Conservation (phyloP, 352 stramenopile genomes). For the Phytophthora fragariaefolia region DNA sequence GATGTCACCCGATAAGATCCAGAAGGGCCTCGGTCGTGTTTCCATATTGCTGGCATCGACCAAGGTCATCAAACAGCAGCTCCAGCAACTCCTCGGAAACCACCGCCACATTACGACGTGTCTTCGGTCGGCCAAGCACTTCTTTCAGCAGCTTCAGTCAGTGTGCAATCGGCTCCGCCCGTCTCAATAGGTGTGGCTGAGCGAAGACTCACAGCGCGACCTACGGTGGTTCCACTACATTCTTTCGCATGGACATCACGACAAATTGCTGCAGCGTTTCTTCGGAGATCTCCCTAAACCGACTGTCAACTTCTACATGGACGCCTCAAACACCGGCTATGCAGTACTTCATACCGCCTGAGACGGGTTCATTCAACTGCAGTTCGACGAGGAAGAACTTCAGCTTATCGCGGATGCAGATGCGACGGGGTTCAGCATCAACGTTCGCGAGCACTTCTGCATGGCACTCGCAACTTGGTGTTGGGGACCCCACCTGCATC, state of each 20-base stretch:
- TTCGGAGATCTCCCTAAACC: neutral
- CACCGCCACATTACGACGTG: conserved; percentile 30
- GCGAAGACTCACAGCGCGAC: neutral
- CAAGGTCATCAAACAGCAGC: conserved; percentile 1
- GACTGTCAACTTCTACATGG: conserved; percentile 21
- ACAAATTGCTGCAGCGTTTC: conserved; percentile 10
- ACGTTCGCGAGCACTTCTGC: conserved; percentile 24
- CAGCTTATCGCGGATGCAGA: neutral
- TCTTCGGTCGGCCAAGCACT: conserved; percentile 17
- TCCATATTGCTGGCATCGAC: neutral
- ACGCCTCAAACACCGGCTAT: conserved; percentile 3
- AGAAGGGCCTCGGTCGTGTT: conserved; percentile 20
- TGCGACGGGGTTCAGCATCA: conserved; percentile 9
- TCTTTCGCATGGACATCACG: conserved; percentile 9
- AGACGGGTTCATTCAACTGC: conserved; percentile 16
- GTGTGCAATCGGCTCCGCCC: neutral
- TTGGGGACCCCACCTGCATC: neutral
- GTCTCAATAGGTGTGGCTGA: neutral
- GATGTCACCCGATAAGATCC: conserved; percentile 26
- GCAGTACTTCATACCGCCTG: conserved; percentile 10
- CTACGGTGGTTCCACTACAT: conserved; percentile 6
- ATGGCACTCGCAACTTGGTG: conserved; percentile 3
- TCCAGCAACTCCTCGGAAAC: conserved; percentile 33
- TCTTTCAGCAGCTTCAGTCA: conserved; percentile 13
- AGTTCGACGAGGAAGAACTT: conserved; percentile 8